Percentiles rank a stretch among this genome's conserved stretches.
Evolutionary conservation across 2,329 filamentous ascomycete species (phyloP).

Genomic region (Exophiala phaeomuriformis): DNA sequence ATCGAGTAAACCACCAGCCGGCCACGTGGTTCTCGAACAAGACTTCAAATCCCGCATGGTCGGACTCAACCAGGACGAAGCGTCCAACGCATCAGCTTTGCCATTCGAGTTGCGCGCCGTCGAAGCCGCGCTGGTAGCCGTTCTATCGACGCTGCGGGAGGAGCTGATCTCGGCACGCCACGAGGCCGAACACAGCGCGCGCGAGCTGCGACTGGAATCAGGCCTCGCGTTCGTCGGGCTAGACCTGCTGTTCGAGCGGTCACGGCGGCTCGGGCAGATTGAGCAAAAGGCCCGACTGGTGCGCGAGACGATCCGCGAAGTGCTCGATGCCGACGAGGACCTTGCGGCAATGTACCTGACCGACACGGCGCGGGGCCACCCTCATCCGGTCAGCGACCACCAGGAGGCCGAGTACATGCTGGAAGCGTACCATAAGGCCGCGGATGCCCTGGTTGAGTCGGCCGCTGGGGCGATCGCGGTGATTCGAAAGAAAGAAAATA

Average conservation of each 20-base stretch:
- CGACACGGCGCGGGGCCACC: slow-evolving; percentile 29
- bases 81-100: slow-evolving; percentile 21
- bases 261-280: slow-evolving; percentile 27
- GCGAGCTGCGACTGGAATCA: slow-evolving; percentile 13
- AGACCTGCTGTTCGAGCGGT: slow-evolving; percentile 29
- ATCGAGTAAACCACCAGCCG: no score
- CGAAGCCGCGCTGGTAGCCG: slow-evolving; percentile 33
- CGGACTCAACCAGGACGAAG: slow-evolving; percentile 8
- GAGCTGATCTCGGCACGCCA: slow-evolving; percentile 18
- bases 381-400: slow-evolving; percentile 31
- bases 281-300: slow-evolving; percentile 34
- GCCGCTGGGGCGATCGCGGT: slow-evolving; percentile 28
- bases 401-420: slow-evolving; percentile 36
- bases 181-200: slow-evolving; percentile 12
- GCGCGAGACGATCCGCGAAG: slow-evolving; percentile 31
- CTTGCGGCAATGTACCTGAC: slow-evolving; percentile 35
- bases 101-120: slow-evolving; percentile 34
- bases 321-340: slow-evolving; percentile 34
- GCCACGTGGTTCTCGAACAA: slow-evolving; percentile 21
- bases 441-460: slow-evolving; percentile 32
- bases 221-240: slow-evolving; percentile 23
- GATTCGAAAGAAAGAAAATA: slow-evolving; percentile 32
- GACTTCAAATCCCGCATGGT: slow-evolving; percentile 29
- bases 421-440: slow-evolving; percentile 34
- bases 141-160: slow-evolving; percentile 32